Percentiles rank a stretch among this genome's conserved stretches.
Conservation (phyloP, 1,284 basidiomycete species). For the Ceratobasidium sp. region DNA sequence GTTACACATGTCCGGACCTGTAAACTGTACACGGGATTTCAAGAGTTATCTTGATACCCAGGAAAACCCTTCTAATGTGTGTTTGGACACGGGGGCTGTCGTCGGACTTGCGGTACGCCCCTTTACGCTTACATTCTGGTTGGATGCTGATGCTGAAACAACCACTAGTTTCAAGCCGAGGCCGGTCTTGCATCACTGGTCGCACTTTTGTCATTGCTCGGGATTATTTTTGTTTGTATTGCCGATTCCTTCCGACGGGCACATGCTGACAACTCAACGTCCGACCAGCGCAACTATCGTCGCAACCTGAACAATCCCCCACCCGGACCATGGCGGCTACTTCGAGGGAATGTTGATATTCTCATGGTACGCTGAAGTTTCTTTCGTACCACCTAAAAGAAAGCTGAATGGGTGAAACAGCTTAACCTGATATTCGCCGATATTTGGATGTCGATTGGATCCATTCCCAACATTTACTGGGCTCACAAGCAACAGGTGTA, state of each 20-base stretch:
- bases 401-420: not conserved
- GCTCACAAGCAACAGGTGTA: slow-evolving; percentile 41
- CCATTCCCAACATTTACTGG: slow-evolving; percentile 47
- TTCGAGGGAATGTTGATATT: slow-evolving; percentile 36
- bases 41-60: not conserved
- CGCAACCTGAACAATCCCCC: not conserved
- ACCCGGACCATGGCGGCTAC: slow-evolving; percentile 20
- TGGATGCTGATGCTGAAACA: not conserved
- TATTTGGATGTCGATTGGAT: slow-evolving; percentile 48
- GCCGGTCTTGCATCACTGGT: slow-evolving; percentile 3
- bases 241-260: too few relatives aligned
- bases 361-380: slow-evolving; percentile 6
- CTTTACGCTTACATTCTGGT: not conserved
- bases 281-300: slow-evolving; percentile 12
- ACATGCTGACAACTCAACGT: not conserved
- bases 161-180: slow-evolving; percentile 10
- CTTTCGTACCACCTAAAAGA: not conserved
- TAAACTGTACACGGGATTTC: not conserved
- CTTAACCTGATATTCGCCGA: slow-evolving; percentile 49
- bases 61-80: slow-evolving; percentile 8
- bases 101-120: slow-evolving; percentile 6
- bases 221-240: slow-evolving; percentile 2
- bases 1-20: not conserved
- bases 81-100: slow-evolving; percentile 5
- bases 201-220: slow-evolving; percentile 8